These are phyloP conservation scores for Talaromyces sp. DNA, from an alignment of 2,329 filamentous ascomycete species.

Conservation along the genomic window DNA sequence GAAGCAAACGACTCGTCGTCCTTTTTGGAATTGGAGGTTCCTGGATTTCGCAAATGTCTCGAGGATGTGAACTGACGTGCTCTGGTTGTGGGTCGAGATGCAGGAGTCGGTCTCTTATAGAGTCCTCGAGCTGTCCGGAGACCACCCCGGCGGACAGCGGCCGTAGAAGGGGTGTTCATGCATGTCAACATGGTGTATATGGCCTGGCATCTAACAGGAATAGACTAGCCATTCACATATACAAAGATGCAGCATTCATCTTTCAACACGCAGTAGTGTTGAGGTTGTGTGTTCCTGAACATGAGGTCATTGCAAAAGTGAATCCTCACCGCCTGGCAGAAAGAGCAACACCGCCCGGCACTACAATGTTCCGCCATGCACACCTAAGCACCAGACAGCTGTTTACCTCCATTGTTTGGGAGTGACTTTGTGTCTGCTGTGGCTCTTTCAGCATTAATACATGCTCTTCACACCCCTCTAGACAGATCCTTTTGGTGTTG, in stretches of 20 bases:
- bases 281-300: not conserved
- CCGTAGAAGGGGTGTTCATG: not conserved
- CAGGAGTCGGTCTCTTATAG: not conserved
- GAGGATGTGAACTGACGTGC: constrained; percentile 32
- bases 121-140: constrained; percentile 22
- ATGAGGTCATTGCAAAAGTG: constrained; percentile 12
- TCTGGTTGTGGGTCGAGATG: not conserved
- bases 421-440: not conserved
- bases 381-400: not conserved
- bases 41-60: constrained; percentile 35
- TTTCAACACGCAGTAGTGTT: not conserved
- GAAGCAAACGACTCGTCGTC: constrained; percentile 53
- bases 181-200: constrained; percentile 5
- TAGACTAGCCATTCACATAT: not conserved
- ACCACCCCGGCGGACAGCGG: constrained; percentile 17
- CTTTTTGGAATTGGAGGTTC: constrained; percentile 30
- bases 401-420: not conserved
- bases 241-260: not conserved
- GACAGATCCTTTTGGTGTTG: not conserved
- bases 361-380: constrained; percentile 1
- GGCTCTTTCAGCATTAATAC: not conserved
- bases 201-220: not conserved
- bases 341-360: not conserved
- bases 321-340: constrained; percentile 10
- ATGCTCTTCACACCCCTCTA: not conserved